These are phyloP conservation scores for Moniliophthora roreri DNA, from an alignment of 1,284 basidiomycete genomes.

Conservation along the genomic window DNA sequence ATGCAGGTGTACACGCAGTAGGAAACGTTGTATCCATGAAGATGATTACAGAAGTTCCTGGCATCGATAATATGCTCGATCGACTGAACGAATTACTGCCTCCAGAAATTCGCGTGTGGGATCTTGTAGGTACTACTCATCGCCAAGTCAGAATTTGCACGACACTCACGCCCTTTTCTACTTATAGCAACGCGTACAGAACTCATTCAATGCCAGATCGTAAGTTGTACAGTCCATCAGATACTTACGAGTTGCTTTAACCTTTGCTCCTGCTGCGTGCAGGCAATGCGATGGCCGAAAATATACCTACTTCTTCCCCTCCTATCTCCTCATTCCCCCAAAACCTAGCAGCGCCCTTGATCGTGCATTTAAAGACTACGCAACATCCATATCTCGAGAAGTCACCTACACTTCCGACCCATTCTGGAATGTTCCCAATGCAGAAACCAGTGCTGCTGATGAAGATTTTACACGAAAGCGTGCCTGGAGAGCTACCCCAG, in stretches of 20 bases:
- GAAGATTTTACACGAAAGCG: slow-evolving; percentile 65
- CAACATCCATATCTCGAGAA: slow-evolving; percentile 16
- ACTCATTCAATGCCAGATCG: slow-evolving; percentile 91
- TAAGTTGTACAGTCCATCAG: slow-evolving; percentile 37
- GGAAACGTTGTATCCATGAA: slow-evolving; percentile 94
- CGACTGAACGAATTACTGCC: slow-evolving; percentile 88
- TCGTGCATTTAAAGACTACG: slow-evolving; percentile 40
- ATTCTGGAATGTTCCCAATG: slow-evolving; percentile 37
- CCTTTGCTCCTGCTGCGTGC: slow-evolving; percentile 6
- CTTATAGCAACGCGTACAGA: slow-evolving; percentile 72
- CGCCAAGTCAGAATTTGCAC: too few relatives aligned
- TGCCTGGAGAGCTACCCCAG: slow-evolving; percentile 61
- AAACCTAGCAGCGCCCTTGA: slow-evolving; percentile 72
- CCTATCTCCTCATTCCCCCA: slow-evolving; percentile 92
- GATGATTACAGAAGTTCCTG: slow-evolving; percentile 79
- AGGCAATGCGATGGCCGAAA: slow-evolving; percentile 91
- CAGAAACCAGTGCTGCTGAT: slow-evolving; percentile 39
- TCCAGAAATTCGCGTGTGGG: slow-evolving; percentile 91
- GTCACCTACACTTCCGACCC: slow-evolving; percentile 22
- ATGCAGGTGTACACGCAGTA: slow-evolving; percentile 97
- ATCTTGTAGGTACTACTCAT: slow-evolving; percentile 52
- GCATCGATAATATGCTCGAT: slow-evolving; percentile 69
- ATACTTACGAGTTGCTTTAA: slow-evolving; percentile 15
- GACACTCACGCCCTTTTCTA: slow-evolving; percentile 3
- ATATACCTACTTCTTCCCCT: slow-evolving; percentile 97